Percentiles rank a stretch among this genome's conserved stretches.
These are phyloP conservation scores for Solidago caesia DNA, from an alignment of 129 eudicot species.

Conservation along the genomic window DNA sequence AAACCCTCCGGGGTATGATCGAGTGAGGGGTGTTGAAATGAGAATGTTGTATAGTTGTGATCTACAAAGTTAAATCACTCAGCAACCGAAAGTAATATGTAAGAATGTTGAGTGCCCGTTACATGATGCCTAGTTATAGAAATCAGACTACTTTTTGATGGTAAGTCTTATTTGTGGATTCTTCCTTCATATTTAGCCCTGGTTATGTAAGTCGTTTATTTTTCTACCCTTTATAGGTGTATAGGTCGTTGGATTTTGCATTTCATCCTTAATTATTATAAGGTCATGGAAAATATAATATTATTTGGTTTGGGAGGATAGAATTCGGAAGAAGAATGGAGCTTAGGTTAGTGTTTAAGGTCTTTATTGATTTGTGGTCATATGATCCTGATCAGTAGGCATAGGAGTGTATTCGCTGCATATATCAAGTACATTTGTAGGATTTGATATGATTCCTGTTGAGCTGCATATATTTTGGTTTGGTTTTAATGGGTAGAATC, in stretches of 20 bases:
- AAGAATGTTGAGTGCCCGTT: background rate
- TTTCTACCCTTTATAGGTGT: conserved; percentile 8
- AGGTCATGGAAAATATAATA: conserved; percentile 6
- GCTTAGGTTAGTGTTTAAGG: background rate
- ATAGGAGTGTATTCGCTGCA: background rate
- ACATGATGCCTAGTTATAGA: conserved; percentile 8
- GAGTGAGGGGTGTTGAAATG: conserved; percentile 94
- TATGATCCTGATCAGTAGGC: conserved; percentile 13
- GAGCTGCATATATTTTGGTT: too few species aligned
- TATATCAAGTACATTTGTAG: background rate
- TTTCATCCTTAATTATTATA: conserved; percentile 7
- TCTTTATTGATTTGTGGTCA: conserved; percentile 17
- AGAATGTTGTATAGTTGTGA: conserved; percentile 95
- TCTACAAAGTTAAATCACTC: conserved; percentile 93
- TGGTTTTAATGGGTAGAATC: too few species aligned
- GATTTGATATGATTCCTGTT: too few species aligned
- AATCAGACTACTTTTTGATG: conserved; percentile 17
- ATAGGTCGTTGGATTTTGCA: conserved; percentile 16
- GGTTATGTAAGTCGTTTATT: conserved; percentile 10
- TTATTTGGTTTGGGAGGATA: conserved; percentile 6
- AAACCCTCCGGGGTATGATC: conserved; percentile 93
- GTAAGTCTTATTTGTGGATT: conserved; percentile 24
- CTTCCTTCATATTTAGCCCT: background rate
- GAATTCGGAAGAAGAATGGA: conserved; percentile 22
- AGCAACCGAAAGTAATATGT: conserved; percentile 71